Conservation (phyloP, 805 yeast species). For the Wickerhamomyces ciferrii region DNA sequence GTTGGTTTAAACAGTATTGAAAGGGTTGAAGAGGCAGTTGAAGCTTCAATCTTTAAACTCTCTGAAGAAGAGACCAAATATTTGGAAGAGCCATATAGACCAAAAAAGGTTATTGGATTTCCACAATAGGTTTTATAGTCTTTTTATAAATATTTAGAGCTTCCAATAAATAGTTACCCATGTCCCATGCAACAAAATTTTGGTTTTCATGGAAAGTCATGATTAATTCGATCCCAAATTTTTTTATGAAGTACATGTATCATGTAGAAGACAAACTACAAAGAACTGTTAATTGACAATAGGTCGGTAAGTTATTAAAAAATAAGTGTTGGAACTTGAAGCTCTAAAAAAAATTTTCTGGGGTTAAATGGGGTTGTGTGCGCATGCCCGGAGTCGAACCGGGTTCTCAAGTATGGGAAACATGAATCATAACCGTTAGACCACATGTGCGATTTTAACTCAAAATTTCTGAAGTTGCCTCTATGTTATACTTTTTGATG, state of each 20-base stretch:
- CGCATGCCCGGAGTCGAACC: slow-evolving; percentile 13
- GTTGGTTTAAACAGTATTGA: slow-evolving; percentile 41
- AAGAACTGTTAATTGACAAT: too few species aligned
- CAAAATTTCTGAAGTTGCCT: neutral
- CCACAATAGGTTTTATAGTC: neutral
- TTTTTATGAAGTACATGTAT: too few species aligned
- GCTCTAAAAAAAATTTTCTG: too few species aligned
- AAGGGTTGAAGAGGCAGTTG: slow-evolving; percentile 44
- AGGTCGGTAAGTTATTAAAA: neutral
- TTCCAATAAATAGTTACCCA: too few species aligned
- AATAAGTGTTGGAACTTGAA: too few species aligned
- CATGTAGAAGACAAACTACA: too few species aligned
- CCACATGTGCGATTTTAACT: slow-evolving; percentile 5
- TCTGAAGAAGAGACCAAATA: neutral
- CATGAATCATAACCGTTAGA: slow-evolving; percentile 11
- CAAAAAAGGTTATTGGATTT: neutral
- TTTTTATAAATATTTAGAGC: neutral
- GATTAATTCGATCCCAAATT: too few species aligned
- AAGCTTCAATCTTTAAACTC: slow-evolving; percentile 33
- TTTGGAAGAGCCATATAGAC: neutral
- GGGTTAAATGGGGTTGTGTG: too few species aligned
- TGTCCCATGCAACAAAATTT: neutral
- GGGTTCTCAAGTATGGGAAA: slow-evolving; percentile 11
- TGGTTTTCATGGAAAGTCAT: neutral
- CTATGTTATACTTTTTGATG: neutral